phyloP scores from a whole-genome alignment of 805 yeast species.

The Pichia phayaonensis region DNA sequence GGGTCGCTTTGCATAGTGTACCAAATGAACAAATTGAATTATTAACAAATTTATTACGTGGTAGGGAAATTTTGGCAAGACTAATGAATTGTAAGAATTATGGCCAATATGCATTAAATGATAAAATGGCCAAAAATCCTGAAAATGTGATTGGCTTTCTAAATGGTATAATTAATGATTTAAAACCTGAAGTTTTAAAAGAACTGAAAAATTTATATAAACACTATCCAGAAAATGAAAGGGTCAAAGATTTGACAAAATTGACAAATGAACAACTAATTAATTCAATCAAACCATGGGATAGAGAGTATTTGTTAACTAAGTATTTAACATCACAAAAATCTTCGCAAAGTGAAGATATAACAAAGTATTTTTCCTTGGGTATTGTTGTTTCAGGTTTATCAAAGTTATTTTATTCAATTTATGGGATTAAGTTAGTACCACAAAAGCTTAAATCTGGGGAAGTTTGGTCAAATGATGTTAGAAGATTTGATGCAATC shows the following conservation, averaged over 20 bases:
- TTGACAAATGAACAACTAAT: constrained; percentile 35
- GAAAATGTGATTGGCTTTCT: constrained; percentile 68
- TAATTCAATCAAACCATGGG: constrained; percentile 71
- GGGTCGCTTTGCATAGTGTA: constrained; percentile 69
- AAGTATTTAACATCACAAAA: constrained; percentile 26
- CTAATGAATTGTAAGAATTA: constrained; percentile 64
- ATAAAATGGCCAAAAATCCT: constrained; percentile 84
- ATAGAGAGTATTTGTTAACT: constrained; percentile 56
- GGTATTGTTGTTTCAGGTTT: constrained; percentile 85
- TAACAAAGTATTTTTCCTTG: constrained; percentile 69
- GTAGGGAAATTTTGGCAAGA: constrained; percentile 63
- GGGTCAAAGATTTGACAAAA: constrained; percentile 10
- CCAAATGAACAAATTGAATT: constrained; percentile 52
- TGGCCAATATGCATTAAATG: constrained; percentile 75
- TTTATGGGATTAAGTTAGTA: constrained; percentile 71
- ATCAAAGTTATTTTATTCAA: constrained; percentile 55
- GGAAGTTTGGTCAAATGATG: constrained; percentile 86
- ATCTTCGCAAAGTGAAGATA: constrained; percentile 32
- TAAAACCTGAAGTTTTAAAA: constrained; percentile 43
- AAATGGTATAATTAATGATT: constrained; percentile 45
- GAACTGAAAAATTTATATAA: constrained; percentile 49
- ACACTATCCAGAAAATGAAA: constrained; percentile 7
- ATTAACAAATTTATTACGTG: constrained; percentile 51
- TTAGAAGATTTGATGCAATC: constrained; percentile 70
- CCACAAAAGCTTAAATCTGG: constrained; percentile 59